Percentiles rank a stretch among this genome's conserved stretches.
Conservation (phyloP, 2,329 filamentous ascomycete species). For the Colletotrichum trifolii region DNA sequence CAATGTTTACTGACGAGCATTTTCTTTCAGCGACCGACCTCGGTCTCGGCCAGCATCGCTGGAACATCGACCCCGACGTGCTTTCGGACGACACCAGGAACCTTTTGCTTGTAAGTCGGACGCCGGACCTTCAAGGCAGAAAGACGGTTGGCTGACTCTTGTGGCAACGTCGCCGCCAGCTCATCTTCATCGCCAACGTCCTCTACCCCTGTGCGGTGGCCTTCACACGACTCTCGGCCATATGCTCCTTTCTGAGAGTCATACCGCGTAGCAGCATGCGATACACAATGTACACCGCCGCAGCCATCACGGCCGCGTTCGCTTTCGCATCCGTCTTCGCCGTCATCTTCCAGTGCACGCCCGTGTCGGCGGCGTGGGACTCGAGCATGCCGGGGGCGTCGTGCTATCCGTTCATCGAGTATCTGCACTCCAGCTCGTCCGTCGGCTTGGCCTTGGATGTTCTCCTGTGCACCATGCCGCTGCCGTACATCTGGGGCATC, state of each 20-base stretch:
- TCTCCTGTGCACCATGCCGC: conserved; percentile 43
- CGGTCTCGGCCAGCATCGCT: conserved; percentile 30
- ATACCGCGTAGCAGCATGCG: conserved; percentile 2
- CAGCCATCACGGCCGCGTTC: conserved; percentile 5
- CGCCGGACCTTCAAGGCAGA: not conserved
- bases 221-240: conserved; percentile 22
- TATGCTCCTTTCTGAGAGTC: conserved; percentile 18
- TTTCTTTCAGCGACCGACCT: conserved; percentile 14
- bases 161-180: not conserved
- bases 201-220: conserved; percentile 26
- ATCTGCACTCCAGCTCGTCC: conserved; percentile 43
- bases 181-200: conserved; percentile 26
- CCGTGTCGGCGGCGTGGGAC: conserved; percentile 42
- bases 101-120: conserved; percentile 15
- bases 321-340: conserved; percentile 15
- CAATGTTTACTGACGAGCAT: not conserved
- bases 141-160: not conserved
- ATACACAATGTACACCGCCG: conserved; percentile 7
- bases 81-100: conserved; percentile 1
- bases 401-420: conserved; percentile 43
- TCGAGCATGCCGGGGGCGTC: conserved; percentile 31
- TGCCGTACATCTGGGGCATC: conserved; percentile 45
- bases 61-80: conserved; percentile 14
- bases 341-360: conserved; percentile 29
- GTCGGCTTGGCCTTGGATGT: conserved; percentile 45